phyloP scores from a whole-genome alignment of 192 early-diverging fungal genomes.

The Umbelopsis vinacea region DNA sequence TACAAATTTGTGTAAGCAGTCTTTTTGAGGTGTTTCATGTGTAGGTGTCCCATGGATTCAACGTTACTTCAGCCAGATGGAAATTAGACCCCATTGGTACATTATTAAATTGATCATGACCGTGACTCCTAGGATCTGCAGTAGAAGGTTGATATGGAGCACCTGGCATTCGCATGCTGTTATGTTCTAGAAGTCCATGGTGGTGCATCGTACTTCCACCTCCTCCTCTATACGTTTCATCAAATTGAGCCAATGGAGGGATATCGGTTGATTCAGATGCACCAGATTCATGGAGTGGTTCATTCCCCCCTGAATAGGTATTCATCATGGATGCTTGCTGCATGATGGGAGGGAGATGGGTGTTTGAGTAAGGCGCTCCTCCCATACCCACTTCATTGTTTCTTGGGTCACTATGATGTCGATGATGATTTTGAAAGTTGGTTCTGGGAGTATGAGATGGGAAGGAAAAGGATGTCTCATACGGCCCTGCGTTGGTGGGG shows the following conservation, averaged over 20 bases:
- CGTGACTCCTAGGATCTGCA: not conserved
- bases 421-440: not conserved
- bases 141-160: not conserved
- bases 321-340: not conserved
- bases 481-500: not conserved
- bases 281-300: not conserved
- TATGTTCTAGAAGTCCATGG: slow-evolving; percentile 12
- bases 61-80: not conserved
- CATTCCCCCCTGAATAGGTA: not conserved
- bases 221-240: slow-evolving; percentile 3
- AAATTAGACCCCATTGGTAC: slow-evolving; percentile 18
- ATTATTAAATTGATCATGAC: slow-evolving; percentile 12
- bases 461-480: slow-evolving; percentile 6
- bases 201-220: slow-evolving; percentile 1
- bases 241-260: not conserved
- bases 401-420: slow-evolving; percentile 4
- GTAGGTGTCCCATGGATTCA: slow-evolving; percentile 5
- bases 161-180: slow-evolving; percentile 10
- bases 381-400: not conserved
- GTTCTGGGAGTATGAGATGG: not conserved
- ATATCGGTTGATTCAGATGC: not conserved
- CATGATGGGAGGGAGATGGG: slow-evolving; percentile 12
- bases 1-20: not conserved
- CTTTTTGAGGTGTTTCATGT: not conserved
- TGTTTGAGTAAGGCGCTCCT: not conserved